Conservation (phyloP, 495 filamentous ascomycete genomes). For the Clavariopsis aquatica region DNA sequence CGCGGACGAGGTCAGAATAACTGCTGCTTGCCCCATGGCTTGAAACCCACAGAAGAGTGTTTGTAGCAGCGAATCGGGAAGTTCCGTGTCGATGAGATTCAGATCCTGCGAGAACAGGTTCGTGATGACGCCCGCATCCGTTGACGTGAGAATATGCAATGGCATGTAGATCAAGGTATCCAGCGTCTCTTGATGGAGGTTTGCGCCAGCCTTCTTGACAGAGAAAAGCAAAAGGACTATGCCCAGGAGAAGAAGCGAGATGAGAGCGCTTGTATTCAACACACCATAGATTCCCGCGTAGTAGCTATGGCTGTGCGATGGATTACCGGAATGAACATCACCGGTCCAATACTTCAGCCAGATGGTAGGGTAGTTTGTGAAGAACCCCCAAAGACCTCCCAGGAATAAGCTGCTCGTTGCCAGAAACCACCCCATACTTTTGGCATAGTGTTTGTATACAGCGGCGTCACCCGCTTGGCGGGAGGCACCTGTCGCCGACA, state of each 20-base stretch:
- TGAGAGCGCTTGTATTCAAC: constrained; percentile 37
- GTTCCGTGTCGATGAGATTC: constrained; percentile 25
- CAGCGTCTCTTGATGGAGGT: constrained; percentile 39
- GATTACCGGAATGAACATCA: constrained; percentile 36
- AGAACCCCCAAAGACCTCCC: constrained; percentile 41
- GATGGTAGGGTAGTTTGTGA: constrained; percentile 45
- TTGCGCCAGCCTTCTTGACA: constrained; percentile 28
- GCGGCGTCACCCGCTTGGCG: constrained; percentile 36
- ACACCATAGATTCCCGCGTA: constrained; percentile 46
- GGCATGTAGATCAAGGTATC: constrained; percentile 39
- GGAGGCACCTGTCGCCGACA: constrained; percentile 18
- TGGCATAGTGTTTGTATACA: constrained; percentile 46
- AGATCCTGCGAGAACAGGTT: constrained; percentile 22
- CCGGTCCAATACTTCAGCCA: constrained; percentile 49
- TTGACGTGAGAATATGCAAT: constrained; percentile 30
- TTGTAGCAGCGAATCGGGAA: constrained; percentile 12
- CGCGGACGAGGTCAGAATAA: constrained; percentile 42
- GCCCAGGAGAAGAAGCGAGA: constrained; percentile 27
- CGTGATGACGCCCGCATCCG: constrained; percentile 12
- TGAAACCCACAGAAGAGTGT: constrained; percentile 8
- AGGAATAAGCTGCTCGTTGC: constrained; percentile 32
- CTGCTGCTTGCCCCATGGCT: constrained; percentile 38
- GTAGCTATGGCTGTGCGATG: constrained; percentile 41
- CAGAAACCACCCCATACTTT: constrained; percentile 42
- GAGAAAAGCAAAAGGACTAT: constrained; percentile 24